Conservation (phyloP, 176 grass and related monocot species). For the Oryza punctata region DNA sequence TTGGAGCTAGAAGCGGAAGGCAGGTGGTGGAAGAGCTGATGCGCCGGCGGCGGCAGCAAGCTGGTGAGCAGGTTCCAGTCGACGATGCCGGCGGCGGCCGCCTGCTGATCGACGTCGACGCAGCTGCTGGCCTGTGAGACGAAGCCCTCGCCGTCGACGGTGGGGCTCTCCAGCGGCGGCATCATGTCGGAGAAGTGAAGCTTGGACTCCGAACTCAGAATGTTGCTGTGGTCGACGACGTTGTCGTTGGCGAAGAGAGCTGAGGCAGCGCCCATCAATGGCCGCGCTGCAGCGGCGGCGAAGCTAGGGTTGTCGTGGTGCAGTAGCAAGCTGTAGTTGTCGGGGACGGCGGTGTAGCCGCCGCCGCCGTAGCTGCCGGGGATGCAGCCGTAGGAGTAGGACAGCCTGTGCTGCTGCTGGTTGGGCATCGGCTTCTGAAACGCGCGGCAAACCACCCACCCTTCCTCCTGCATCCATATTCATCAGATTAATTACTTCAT, state of each 20-base stretch:
- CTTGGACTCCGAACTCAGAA: constrained; percentile 29
- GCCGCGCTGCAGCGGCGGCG: not conserved
- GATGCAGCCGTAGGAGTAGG: constrained; percentile 12
- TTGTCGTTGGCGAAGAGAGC: not conserved
- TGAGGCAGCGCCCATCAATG: not conserved
- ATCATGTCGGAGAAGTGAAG: constrained; percentile 49
- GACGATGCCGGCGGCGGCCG: constrained; percentile 19
- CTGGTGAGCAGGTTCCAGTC: constrained; percentile 59
- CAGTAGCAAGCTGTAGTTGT: constrained; percentile 9
- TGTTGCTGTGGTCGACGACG: not conserved
- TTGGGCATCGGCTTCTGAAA: constrained; percentile 75
- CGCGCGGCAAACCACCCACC: constrained; percentile 96
- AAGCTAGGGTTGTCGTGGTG: constrained; percentile 30
- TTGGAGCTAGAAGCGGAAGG: constrained; percentile 39
- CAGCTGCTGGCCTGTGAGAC: constrained; percentile 21
- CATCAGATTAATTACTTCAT: not conserved
- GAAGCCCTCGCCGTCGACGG: constrained; percentile 2
- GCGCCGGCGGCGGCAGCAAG: constrained; percentile 49
- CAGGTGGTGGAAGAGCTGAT: constrained; percentile 44
- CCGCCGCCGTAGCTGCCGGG: constrained; percentile 38
- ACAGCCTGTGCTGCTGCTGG: constrained; percentile 64
- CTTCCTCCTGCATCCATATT: constrained; percentile 66
- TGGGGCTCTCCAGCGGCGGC: constrained; percentile 41
- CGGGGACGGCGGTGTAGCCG: constrained; percentile 13
- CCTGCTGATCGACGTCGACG: constrained; percentile 14